A percentile compares a stretch with the other conserved stretches of the same genome.
Evolutionary conservation across 163 green algal species (phyloP).

Genomic region (Prototheca wickerhamii): DNA sequence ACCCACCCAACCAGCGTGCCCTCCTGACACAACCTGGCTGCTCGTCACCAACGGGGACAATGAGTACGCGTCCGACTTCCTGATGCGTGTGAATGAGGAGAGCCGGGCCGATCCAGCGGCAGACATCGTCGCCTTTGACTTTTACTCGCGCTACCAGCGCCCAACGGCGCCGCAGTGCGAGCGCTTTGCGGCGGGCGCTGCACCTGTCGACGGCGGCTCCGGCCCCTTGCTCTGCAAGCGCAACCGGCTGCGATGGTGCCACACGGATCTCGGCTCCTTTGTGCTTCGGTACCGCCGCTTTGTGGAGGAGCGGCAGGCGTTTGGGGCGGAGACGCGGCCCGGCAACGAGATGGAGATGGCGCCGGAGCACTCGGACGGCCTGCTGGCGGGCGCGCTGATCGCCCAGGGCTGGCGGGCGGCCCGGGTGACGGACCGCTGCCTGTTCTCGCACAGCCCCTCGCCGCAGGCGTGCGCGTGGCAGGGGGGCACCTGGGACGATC

Average conservation of each 20-base stretch:
- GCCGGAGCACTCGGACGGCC: constrained; percentile 43
- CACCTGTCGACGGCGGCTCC: not conserved
- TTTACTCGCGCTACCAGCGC: constrained; percentile 72
- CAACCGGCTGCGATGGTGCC: constrained; percentile 71
- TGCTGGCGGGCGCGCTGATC: constrained; percentile 33
- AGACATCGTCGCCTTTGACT: constrained; percentile 72
- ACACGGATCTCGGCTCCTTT: constrained; percentile 70
- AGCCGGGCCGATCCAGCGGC: not conserved
- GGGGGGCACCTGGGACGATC: constrained; percentile 68
- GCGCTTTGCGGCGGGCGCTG: constrained; percentile 42
- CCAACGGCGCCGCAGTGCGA: constrained; percentile 52
- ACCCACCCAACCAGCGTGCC: constrained; percentile 38
- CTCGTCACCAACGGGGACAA: constrained; percentile 84
- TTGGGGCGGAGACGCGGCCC: constrained; percentile 28
- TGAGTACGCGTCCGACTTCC: constrained; percentile 53
- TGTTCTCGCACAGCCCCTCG: constrained; percentile 63
- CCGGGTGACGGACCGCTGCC: constrained; percentile 44
- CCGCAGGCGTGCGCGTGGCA: constrained; percentile 56
- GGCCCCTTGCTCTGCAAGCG: constrained; percentile 50
- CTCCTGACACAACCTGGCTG: constrained; percentile 50
- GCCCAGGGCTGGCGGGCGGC: constrained; percentile 33
- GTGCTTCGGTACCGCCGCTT: constrained; percentile 44
- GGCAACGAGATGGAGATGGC: not conserved
- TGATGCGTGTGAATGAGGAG: constrained; percentile 19
- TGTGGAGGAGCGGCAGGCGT: constrained; percentile 43